Evolutionary conservation across 805 yeast species (phyloP), one percentile per base, ranked within the genome.

Genomic region (Candida easanensis): DNA sequence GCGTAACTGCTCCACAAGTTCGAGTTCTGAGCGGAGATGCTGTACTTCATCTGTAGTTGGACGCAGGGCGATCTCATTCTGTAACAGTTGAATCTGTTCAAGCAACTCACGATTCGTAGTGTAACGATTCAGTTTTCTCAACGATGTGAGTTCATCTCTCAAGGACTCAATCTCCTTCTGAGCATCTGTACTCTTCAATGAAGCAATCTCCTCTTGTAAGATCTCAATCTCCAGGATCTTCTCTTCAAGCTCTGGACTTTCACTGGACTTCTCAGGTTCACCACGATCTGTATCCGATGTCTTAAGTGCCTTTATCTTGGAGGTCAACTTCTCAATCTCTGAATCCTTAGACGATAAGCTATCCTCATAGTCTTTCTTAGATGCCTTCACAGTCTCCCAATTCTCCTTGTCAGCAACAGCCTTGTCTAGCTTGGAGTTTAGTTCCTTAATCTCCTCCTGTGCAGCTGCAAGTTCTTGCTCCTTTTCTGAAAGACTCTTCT

Each of bases 21-120:
- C 74, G 39, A 73, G 54, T 44, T 72, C 74, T 33, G 73, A 72
- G 48, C 73, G 74, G 5, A 74, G 59, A 39, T 73, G 76, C 7
- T 66, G 60, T 17, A 71, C 48, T 50, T 73, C 75, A 11, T 66
- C 68, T 28, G 64, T 55, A 0, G 73, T 60, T 1, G 78, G 78
- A 41, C 77, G 56, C 39, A 58, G 50, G 10, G 61, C 63, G 4
- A 56, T 23, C 33, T 59, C 58, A 5, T 45, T 39, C 28, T 55
- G 49, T 4, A 59, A 37, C 3, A 51, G 27, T 26, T 49, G 44
- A 5, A 56, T 49, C 38, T 57, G 59, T 15, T 49, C 38, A 2
- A 44, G 47, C 25, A 68, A 54, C 27, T 63, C 66, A 16, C 41
- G 50, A 41, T 48, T 57, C 7, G 54, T 51, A 6, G 52, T 44